Conservation (phyloP, 2,329 filamentous ascomycete species). For the Exophiala calicioides region DNA sequence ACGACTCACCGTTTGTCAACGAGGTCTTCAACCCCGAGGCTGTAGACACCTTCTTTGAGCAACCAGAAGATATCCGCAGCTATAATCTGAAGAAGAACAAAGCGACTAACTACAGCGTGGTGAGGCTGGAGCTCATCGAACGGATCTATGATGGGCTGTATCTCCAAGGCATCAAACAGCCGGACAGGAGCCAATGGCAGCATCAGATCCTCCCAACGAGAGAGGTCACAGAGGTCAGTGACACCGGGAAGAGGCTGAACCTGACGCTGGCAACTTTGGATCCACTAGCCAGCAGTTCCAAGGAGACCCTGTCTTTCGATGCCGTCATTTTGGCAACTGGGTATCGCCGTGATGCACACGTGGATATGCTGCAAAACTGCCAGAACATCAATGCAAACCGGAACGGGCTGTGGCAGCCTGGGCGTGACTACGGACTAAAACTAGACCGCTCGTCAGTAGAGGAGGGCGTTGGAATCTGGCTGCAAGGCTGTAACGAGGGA, state of each 20-base stretch:
- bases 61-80: conserved; percentile 63
- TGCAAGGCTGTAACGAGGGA: conserved; percentile 90
- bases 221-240: conserved; percentile 64
- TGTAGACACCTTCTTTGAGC: conserved; percentile 73
- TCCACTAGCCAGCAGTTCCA: conserved; percentile 36
- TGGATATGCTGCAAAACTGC: conserved; percentile 65
- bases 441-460: conserved; percentile 69
- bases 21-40: conserved; percentile 91
- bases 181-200: conserved; percentile 73
- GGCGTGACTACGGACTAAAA: conserved; percentile 75
- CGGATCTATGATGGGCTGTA: conserved; percentile 86
- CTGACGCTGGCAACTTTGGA: conserved; percentile 60
- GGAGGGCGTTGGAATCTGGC: conserved; percentile 76
- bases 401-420: conserved; percentile 63
- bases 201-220: conserved; percentile 75
- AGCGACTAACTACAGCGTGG: conserved; percentile 91
- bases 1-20: conserved; percentile 96
- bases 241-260: conserved; percentile 54
- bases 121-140: conserved; percentile 87
- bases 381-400: conserved; percentile 41
- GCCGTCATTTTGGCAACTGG: conserved; percentile 84
- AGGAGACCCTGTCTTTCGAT: conserved; percentile 73
- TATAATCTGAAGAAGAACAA: conserved; percentile 67
- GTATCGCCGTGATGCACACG: conserved; percentile 75
- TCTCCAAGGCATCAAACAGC: conserved; percentile 72